Evolutionary conservation across 768 basidiomycete species (phyloP), one percentile per base, ranked within the genome.

Genomic region (Clitopilus hobsonii): DNA sequence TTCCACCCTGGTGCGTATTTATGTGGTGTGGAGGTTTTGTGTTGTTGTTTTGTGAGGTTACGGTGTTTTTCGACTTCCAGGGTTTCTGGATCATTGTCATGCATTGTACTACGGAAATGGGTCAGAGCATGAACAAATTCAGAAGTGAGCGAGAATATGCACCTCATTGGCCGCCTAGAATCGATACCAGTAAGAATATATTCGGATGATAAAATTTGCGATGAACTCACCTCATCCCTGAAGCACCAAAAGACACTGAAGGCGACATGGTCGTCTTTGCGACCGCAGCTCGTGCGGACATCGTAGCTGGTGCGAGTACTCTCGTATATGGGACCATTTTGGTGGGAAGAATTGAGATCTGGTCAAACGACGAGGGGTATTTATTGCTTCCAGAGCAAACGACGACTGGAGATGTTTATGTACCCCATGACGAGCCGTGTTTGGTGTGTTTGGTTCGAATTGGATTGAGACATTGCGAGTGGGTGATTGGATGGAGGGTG

Each of bases 1-100:
- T 88, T 88, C 87, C 87, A 89, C 1, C 86, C 87, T 2, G 85
- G 86, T 0, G 86, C 84, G 57, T 80, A 65, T 10, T 74, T 59
- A 53, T 79, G 75, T 8, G 80, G 76, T 1, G 81, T 74, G 2
- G 80, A 76, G 1, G 74, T 79, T 56, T 70, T 69, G 61, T 80
- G 71, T 26, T 81, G 76, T 3, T 64, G 63, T 5, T 70, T 68
- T 20, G 72, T 62, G 36, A 82, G 66, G 60, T 81, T 81, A n/a
- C 78, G 73, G 11, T 59, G 65, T 57, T 86, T 87, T 63, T 85
- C 81, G 16, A 61, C 62, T 54, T 82, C 81, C 20, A 85, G 67
- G 10, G 76, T 59, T 79, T 80, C 72, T 5, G 84, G 73, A 58
- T 82, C 76, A 58, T 84, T 84, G 47, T 81, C 79, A 58, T 83